Base-by-base conservation (phyloP, 2,329 filamentous ascomycete genomes). In the Sordariomycetes sp. region DNA sequence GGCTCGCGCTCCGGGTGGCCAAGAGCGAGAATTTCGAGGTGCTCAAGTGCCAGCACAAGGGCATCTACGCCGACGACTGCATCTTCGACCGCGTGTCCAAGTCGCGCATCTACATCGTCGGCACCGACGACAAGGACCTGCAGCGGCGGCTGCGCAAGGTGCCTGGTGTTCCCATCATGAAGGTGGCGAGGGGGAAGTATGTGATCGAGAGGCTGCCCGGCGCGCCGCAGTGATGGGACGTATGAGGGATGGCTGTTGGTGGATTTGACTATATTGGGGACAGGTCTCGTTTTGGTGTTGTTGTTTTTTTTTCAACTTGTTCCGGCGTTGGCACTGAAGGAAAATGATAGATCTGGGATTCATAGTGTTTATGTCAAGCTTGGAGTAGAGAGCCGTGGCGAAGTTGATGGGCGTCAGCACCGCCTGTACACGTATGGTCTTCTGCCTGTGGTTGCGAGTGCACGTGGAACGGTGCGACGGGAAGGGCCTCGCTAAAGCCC, bases 151-250 rank as follows among this genome's bases (percentile, higher is more conserved):
- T 96, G 65, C 80, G 92, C 62, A 97, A 96, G 75, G 71, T 78
- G 51, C 72, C 74, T 48, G 78, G 80, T 71, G 85, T 88, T 59
- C 86, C 86, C 28, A 83, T 89, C 65, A 80, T 96, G 78, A 90
- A 86, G 67, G 90, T 94, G 32, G 89, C 88, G 6, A 82, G 89
- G 67, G 90, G 89, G 53, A 97, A 97, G 73, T 97, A 97, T 72
- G 87, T 93, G 54, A 94, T 99, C 67, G 94, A 97, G 78, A 83
- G 92, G 66, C 73, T 97, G 62, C 92, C 92, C 5, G 89, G 91
- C 71, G 90, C 89, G 43, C 89, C 89, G 37, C 86, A 91, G 34
- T 57, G 48, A 57, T 4, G n/a, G 46, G 8, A 32, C 28, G 28
- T 32, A 32, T n/a, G 16, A 24, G 46, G 46, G 20, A 48, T 14